phyloP scores from a whole-genome alignment of 2,329 filamentous ascomycete genomes.

The Fusarium dimerum region DNA sequence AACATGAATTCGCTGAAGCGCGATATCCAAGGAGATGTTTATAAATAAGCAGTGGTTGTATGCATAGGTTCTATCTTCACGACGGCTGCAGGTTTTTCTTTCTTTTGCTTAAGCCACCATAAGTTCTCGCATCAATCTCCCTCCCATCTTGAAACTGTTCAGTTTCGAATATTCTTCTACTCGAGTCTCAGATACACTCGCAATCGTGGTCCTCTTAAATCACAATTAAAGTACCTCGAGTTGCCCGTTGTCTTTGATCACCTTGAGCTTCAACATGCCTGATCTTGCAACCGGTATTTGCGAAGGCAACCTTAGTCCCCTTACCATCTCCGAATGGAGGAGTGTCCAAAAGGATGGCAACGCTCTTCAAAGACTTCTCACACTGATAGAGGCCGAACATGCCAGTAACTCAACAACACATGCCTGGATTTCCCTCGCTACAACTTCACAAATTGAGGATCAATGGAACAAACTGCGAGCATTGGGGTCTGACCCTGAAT shows the following conservation, averaged over 20 bases:
- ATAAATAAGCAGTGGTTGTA: not conserved
- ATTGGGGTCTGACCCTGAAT: conserved; percentile 1
- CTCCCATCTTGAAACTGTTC: too few species aligned
- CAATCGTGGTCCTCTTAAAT: not conserved
- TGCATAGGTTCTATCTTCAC: not conserved
- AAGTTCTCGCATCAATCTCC: too few species aligned
- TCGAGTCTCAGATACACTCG: not conserved
- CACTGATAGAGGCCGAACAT: conserved; percentile 25
- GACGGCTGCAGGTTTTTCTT: too few species aligned
- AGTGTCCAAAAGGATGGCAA: conserved; percentile 23
- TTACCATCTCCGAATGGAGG: conserved; percentile 30
- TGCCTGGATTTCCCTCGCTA: conserved; percentile 36
- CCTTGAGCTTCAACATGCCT: not conserved
- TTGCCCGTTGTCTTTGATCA: not conserved
- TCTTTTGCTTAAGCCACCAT: too few species aligned
- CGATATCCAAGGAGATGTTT: not conserved
- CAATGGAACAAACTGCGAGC: conserved; percentile 20
- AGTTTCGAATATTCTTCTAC: too few species aligned
- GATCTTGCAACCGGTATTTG: not conserved
- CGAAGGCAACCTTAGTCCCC: not conserved
- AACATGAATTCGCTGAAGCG: not conserved
- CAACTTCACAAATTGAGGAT: conserved; percentile 24
- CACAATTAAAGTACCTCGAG: not conserved
- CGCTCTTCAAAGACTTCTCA: conserved; percentile 30
- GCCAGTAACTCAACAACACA: conserved; percentile 22